These are phyloP conservation scores for Hyphopichia khmerensis DNA, from an alignment of 1,139 yeast genomes.

Conservation along the genomic window DNA sequence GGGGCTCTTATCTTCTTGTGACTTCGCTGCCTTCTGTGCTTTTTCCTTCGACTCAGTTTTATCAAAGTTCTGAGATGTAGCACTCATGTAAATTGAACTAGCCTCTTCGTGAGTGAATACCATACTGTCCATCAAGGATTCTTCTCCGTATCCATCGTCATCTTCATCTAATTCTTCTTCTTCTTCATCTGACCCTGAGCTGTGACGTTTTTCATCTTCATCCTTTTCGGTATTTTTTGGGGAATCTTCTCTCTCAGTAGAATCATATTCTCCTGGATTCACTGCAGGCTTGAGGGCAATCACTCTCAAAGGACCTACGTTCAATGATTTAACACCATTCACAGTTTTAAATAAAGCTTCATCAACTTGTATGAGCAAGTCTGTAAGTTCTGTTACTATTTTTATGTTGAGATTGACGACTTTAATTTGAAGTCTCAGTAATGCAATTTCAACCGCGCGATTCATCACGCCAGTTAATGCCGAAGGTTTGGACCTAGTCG, in stretches of 20 bases:
- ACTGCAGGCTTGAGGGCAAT: constrained; percentile 38
- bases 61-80: constrained; percentile 50
- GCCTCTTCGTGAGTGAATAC: constrained; percentile 70
- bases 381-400: constrained; percentile 49
- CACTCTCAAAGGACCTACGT: constrained; percentile 37
- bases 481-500: constrained; percentile 21
- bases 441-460: constrained; percentile 66
- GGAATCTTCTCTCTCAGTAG: constrained; percentile 5
- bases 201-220: background rate
- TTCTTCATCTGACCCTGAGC: too few species aligned
- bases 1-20: constrained; percentile 1
- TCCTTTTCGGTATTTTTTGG: constrained; percentile 12
- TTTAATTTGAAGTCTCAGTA: constrained; percentile 57
- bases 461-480: constrained; percentile 57
- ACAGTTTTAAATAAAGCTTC: constrained; percentile 37
- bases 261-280: constrained; percentile 26
- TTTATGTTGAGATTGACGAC: constrained; percentile 46
- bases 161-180: constrained; percentile 18
- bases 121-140: constrained; percentile 57
- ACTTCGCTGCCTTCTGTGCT: background rate
- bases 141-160: constrained; percentile 36
- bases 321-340: constrained; percentile 48
- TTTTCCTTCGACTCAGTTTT: constrained; percentile 9
- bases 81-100: constrained; percentile 81
- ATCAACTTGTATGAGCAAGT: constrained; percentile 45